phyloP scores from a whole-genome alignment of 2,329 filamentous ascomycete genomes.

The Hypoxylon sp. region DNA sequence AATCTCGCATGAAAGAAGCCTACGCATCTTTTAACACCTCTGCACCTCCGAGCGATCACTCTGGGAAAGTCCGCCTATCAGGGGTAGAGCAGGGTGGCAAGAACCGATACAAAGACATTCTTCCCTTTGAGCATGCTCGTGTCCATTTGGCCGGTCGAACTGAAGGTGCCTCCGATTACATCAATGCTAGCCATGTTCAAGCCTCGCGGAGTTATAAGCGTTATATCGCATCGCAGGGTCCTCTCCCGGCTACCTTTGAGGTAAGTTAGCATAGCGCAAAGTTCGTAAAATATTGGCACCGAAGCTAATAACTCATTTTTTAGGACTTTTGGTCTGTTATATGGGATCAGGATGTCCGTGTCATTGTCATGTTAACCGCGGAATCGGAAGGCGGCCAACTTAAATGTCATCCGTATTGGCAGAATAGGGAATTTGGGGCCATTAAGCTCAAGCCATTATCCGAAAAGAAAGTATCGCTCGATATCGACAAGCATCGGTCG shows the following conservation, averaged over 20 bases:
- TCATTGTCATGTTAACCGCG: constrained; percentile 96
- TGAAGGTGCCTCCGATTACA: constrained; percentile 85
- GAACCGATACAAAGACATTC: constrained; percentile 98
- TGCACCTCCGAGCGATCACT: constrained; percentile 51
- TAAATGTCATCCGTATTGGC: constrained; percentile 97
- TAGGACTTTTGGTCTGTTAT: constrained; percentile 98
- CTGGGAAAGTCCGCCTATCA: constrained; percentile 77
- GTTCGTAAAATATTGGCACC: neutral
- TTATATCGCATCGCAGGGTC: constrained; percentile 96
- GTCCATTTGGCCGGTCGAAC: constrained; percentile 82
- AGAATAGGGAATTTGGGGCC: constrained; percentile 80
- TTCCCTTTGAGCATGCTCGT: constrained; percentile 93
- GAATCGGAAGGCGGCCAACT: constrained; percentile 93
- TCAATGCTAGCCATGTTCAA: constrained; percentile 92
- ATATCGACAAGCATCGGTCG: constrained; percentile 70
- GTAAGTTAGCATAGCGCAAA: constrained; percentile 65
- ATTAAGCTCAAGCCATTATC: constrained; percentile 83
- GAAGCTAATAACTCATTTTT: constrained; percentile 49
- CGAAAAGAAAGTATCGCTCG: constrained; percentile 85
- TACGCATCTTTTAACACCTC: constrained; percentile 67
- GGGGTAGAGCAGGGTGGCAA: constrained; percentile 95
- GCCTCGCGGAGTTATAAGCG: constrained; percentile 86
- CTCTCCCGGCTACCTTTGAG: constrained; percentile 91
- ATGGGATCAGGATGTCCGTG: constrained; percentile 95
- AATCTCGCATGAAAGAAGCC: constrained; percentile 91